Base-by-base conservation (phyloP, 495 filamentous ascomycete species). In the Penicillium soppii region DNA sequence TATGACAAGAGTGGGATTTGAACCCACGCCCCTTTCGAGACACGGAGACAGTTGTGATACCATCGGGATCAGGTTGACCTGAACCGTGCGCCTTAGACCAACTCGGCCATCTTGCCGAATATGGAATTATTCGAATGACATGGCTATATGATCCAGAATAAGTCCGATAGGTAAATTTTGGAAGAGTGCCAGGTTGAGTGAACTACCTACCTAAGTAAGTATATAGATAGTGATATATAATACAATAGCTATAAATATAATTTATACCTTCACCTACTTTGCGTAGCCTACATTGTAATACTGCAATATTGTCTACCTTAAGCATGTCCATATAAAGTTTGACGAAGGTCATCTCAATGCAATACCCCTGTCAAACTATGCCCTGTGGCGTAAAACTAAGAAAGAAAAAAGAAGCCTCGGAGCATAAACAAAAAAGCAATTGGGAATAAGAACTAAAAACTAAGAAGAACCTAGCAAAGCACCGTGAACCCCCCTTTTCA, bases 81-180 rank as follows among this genome's bases (percentile, higher is more conserved):
- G 53, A 63, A 63, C 60, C 60, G 50, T 54, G 51, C 61, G 61
- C 61, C 61, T 56, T 64, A 50, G 61, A 64, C 61, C 61, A 62
- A 62, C 61, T 64, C 59, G 59, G 59, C 59, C 59, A 62, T 62
- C 59, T 62, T 62, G 49, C 59, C 59, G 42, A 38, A 25, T 43
- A 40, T 48, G 35, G 0, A 22, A 15, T 17, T 7, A 12, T 7
- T 12, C 10, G 29, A 5, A 3, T 3, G 5, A 7, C 13, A 27
- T 32, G 29, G 10, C 29, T 32, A 32, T 12, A 32, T 32, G 13
- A 32, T 7, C 25, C 25, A 27, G 25, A n/a, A n/a, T n/a, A n/a
- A n/a, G n/a, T n/a, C n/a, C n/a, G n/a, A n/a, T n/a, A n/a, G n/a
- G n/a, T n/a, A n/a, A n/a, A n/a, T n/a, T n/a, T n/a, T n/a, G n/a